Percentiles rank a stretch among this genome's conserved stretches.
phyloP scores from a whole-genome alignment of 2,329 filamentous ascomycete genomes.

The Claviceps maximensis region DNA sequence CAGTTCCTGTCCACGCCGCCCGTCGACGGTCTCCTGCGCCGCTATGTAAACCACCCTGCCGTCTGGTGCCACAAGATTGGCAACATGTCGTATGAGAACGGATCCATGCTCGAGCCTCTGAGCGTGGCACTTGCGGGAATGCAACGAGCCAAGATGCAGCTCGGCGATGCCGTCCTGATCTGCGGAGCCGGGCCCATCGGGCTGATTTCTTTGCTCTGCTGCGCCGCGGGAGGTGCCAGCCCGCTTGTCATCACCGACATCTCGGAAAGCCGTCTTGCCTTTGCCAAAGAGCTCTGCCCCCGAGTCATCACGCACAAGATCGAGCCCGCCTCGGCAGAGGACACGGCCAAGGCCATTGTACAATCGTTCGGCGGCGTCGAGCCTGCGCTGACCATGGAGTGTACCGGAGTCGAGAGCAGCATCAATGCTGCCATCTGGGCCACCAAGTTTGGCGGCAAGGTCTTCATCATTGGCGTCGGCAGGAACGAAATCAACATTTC shows the following conservation, averaged over 20 bases:
- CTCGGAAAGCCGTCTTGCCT: slow-evolving; percentile 69
- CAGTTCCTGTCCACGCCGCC: slow-evolving; percentile 85
- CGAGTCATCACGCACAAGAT: slow-evolving; percentile 71
- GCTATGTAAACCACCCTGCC: slow-evolving; percentile 91
- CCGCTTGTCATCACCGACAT: slow-evolving; percentile 93
- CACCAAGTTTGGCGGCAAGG: slow-evolving; percentile 88
- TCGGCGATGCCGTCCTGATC: slow-evolving; percentile 79
- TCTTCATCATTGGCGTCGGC: slow-evolving; percentile 92
- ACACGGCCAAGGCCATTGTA: slow-evolving; percentile 56
- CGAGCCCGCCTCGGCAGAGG: slow-evolving; percentile 51
- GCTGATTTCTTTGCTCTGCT: slow-evolving; percentile 74
- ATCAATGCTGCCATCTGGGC: slow-evolving; percentile 79
- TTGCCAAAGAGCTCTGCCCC: slow-evolving; percentile 74
- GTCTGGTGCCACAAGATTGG: slow-evolving; percentile 95
- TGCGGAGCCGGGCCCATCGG: slow-evolving; percentile 93
- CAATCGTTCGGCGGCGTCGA: slow-evolving; percentile 62
- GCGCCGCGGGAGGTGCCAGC: slow-evolving; percentile 72
- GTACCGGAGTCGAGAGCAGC: slow-evolving; percentile 86
- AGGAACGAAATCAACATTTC: slow-evolving; percentile 92
- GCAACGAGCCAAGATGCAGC: slow-evolving; percentile 63
- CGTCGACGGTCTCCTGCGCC: slow-evolving; percentile 69
- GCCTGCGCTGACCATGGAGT: slow-evolving; percentile 74
- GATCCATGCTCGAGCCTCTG: slow-evolving; percentile 79
- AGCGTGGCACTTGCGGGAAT: slow-evolving; percentile 81
- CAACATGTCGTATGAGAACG: slow-evolving; percentile 82